Conservation (phyloP, 1,284 basidiomycete genomes). For the Sphagnurus paluster region DNA sequence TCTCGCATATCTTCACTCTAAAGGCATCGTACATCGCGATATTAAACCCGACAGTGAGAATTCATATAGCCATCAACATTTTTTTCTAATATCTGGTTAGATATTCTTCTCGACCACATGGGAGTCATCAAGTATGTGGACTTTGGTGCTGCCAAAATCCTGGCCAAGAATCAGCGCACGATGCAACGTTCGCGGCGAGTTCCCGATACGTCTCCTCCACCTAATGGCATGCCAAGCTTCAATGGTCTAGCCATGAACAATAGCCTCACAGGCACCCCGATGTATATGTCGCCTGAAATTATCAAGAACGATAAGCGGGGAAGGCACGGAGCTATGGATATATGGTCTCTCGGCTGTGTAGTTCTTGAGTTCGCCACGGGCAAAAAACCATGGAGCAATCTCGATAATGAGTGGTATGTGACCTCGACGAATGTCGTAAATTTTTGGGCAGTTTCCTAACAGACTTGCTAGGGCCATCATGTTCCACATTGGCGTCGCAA, state of each 20-base stretch:
- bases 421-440: neutral
- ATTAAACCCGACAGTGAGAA: slow-evolving; percentile 97
- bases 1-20: slow-evolving; percentile 90
- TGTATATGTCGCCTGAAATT: slow-evolving; percentile 99
- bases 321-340: slow-evolving; percentile 95
- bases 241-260: slow-evolving; percentile 67
- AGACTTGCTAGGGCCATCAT: slow-evolving; percentile 81
- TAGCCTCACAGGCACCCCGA: slow-evolving; percentile 95
- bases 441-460: slow-evolving; percentile 13
- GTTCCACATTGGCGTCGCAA: slow-evolving; percentile 98
- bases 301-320: slow-evolving; percentile 92
- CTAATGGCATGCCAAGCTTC: slow-evolving; percentile 28
- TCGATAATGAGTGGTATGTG: slow-evolving; percentile 96
- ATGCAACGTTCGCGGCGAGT: slow-evolving; percentile 73
- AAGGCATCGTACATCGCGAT: slow-evolving; percentile 93
- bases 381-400: slow-evolving; percentile 96
- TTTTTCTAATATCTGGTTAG: slow-evolving; percentile 42
- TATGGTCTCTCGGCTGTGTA: slow-evolving; percentile 97
- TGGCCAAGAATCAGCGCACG: slow-evolving; percentile 91
- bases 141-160: slow-evolving; percentile 97
- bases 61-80: slow-evolving; percentile 4
- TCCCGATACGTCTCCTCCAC: slow-evolving; percentile 34
- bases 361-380: slow-evolving; percentile 97
- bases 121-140: slow-evolving; percentile 98
- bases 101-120: slow-evolving; percentile 92